Percentiles rank a stretch among this genome's conserved stretches.
Conservation (phyloP, 345 rosid species). For the Salix suchowensis region DNA sequence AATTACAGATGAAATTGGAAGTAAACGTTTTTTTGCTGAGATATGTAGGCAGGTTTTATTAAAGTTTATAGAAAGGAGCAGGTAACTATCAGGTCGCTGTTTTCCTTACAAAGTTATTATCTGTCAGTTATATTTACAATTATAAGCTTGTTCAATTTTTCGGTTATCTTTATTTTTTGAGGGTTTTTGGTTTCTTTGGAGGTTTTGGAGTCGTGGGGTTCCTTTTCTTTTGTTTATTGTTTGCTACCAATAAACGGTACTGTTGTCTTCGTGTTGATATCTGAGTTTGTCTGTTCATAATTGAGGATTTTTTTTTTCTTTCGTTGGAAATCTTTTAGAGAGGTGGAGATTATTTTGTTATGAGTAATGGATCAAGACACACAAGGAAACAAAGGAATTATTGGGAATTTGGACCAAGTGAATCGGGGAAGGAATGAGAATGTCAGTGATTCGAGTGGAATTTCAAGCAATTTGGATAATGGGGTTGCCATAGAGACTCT, state of each 20-base stretch:
- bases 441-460: not conserved
- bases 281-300: not conserved
- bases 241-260: not conserved
- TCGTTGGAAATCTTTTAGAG: constrained; percentile 8
- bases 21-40: not conserved
- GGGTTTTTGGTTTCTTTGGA: not conserved
- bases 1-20: not conserved
- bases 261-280: not conserved
- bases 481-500: not conserved
- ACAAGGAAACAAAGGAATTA: not conserved
- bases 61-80: constrained; percentile 5
- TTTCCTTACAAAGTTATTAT: not conserved
- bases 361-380: constrained; percentile 37
- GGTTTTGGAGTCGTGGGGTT: not conserved
- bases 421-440: not conserved
- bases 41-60: not conserved
- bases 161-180: not conserved
- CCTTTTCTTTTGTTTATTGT: not conserved
- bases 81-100: constrained; percentile 6
- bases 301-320: not conserved
- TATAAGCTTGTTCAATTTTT: not conserved
- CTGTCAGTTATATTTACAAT: not conserved
- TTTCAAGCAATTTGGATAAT: not conserved
- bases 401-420: not conserved
- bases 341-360: not conserved